phyloP scores from a whole-genome alignment of 805 yeast genomes.

The Lipomyces oligophaga region DNA sequence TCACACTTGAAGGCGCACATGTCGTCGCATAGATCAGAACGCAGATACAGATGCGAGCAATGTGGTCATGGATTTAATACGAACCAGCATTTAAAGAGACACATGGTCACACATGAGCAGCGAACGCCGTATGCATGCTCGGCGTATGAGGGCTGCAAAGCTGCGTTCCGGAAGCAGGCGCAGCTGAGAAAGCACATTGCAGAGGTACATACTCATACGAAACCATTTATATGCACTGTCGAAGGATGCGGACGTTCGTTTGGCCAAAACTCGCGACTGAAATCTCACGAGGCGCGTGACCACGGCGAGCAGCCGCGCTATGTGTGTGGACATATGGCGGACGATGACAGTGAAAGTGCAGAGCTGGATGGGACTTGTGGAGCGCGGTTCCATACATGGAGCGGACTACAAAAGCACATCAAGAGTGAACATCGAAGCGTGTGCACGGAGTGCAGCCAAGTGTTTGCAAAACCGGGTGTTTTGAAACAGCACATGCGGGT shows the following conservation, averaged over 20 bases:
- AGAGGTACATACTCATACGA: slow-evolving; percentile 53
- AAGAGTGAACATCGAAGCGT: slow-evolving; percentile 70
- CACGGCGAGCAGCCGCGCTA: slow-evolving; percentile 45
- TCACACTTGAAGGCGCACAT: slow-evolving; percentile 77
- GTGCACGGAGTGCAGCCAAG: slow-evolving; percentile 55
- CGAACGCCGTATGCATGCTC: slow-evolving; percentile 53
- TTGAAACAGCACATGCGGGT: slow-evolving; percentile 67
- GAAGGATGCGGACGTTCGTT: slow-evolving; percentile 61
- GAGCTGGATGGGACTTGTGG: slow-evolving; percentile 47
- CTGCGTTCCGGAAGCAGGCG: slow-evolving; percentile 69
- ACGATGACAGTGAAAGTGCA: slow-evolving; percentile 43
- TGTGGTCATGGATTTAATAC: slow-evolving; percentile 85
- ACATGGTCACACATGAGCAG: slow-evolving; percentile 73
- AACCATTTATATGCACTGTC: slow-evolving; percentile 48
- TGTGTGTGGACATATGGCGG: slow-evolving; percentile 24
- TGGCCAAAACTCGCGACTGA: slow-evolving; percentile 59
- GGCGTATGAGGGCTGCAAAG: slow-evolving; percentile 54
- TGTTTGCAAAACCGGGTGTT: slow-evolving; percentile 69
- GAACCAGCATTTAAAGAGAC: slow-evolving; percentile 75
- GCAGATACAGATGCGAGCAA: slow-evolving; percentile 41
- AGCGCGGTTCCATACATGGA: slow-evolving; percentile 62
- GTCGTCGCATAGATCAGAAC: slow-evolving; percentile 34
- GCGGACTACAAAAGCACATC: slow-evolving; percentile 65
- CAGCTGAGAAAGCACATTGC: slow-evolving; percentile 68
- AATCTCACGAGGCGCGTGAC: slow-evolving; percentile 59